Evolutionary conservation across 2,329 filamentous ascomycete genomes (phyloP).

Genomic region (Curvularia spicifera): DNA sequence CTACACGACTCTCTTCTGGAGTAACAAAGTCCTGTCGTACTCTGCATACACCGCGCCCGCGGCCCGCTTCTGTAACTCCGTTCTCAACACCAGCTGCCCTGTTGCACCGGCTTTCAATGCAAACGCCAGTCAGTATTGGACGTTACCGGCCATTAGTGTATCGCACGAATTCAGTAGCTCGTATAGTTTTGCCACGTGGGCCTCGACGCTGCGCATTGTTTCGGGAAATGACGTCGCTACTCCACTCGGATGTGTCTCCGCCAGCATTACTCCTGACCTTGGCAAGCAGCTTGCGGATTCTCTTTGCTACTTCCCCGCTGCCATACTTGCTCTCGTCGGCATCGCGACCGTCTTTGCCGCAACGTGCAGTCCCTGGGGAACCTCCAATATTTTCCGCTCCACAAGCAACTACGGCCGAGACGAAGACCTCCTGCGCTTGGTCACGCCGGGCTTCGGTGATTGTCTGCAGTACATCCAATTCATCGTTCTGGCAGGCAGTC

Average conservation of each 20-base stretch:
- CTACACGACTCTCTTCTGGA: slow-evolving; percentile 75
- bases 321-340: slow-evolving; percentile 79
- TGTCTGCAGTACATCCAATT: slow-evolving; percentile 98
- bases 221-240: slow-evolving; percentile 71
- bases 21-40: slow-evolving; percentile 78
- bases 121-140: slow-evolving; percentile 59
- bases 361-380: slow-evolving; percentile 93
- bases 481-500: slow-evolving; percentile 81
- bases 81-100: slow-evolving; percentile 67
- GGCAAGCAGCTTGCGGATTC: slow-evolving; percentile 71
- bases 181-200: slow-evolving; percentile 85
- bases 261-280: slow-evolving; percentile 83
- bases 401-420: slow-evolving; percentile 98
- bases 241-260: slow-evolving; percentile 78
- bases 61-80: slow-evolving; percentile 68
- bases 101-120: slow-evolving; percentile 73
- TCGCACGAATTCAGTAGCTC: slow-evolving; percentile 77
- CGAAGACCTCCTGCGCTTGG: slow-evolving; percentile 85
- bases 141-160: slow-evolving; percentile 75
- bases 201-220: slow-evolving; percentile 73
- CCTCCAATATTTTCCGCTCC: slow-evolving; percentile 89
- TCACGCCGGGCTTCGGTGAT: slow-evolving; percentile 95
- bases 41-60: slow-evolving; percentile 64
- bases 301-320: slow-evolving; percentile 76
- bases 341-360: slow-evolving; percentile 82